phyloP scores from a whole-genome alignment of 257 asterid species.

The Solanum peruvianum region DNA sequence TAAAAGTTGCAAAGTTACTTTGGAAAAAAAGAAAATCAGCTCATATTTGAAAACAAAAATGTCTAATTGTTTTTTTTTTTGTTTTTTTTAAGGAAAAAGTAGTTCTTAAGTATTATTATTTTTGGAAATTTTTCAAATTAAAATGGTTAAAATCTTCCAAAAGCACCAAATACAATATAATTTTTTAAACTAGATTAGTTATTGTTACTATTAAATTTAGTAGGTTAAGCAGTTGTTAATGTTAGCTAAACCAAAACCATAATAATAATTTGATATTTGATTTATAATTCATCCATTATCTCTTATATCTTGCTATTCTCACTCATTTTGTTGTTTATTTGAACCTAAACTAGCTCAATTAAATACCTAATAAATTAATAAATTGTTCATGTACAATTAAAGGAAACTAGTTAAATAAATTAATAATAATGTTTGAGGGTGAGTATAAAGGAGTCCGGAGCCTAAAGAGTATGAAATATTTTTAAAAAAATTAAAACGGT shows the following conservation, averaged over 20 bases:
- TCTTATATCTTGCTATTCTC: neutral
- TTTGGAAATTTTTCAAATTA: neutral
- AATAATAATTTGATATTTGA: neutral
- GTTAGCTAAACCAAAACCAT: neutral
- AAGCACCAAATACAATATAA: neutral
- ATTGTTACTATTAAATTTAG: neutral
- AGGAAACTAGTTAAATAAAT: neutral
- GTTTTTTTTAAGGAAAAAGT: neutral
- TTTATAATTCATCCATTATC: neutral
- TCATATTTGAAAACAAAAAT: neutral
- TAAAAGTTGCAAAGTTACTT: neutral
- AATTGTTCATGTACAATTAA: neutral
- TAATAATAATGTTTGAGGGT: neutral
- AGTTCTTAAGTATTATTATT: neutral
- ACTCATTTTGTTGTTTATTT: neutral
- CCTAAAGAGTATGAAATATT: too few species aligned
- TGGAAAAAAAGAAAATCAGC: neutral
- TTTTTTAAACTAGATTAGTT: neutral
- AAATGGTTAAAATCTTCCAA: neutral
- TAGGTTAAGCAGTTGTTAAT: neutral
- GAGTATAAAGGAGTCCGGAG: neutral
- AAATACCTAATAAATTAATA: neutral
- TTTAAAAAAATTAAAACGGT: rapidly evolving
- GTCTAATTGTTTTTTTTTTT: neutral
- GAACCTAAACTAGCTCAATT: neutral